Evolutionary conservation across 768 basidiomycete genomes (phyloP).

Genomic region (Fistulinella prunicolor): DNA sequence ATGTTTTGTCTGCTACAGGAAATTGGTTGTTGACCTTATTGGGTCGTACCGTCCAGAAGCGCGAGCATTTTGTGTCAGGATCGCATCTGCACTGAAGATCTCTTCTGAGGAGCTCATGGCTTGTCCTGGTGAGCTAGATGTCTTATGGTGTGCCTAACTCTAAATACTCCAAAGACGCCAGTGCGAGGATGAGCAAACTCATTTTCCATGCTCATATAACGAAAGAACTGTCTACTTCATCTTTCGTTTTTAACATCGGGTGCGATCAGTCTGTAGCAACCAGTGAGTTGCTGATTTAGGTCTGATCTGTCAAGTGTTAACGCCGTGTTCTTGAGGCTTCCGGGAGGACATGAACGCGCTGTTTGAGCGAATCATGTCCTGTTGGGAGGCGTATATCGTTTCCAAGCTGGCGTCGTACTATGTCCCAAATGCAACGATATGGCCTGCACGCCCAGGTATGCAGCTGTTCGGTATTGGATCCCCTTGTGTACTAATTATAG

Average conservation of each 20-base stretch:
- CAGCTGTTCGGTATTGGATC: constrained; percentile 2
- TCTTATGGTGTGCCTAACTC: background rate
- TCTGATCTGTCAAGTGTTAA: constrained; percentile 5
- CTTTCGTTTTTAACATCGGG: constrained; percentile 44
- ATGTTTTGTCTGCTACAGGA: constrained; percentile 28
- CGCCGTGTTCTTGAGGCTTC: constrained; percentile 43
- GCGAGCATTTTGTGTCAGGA: constrained; percentile 41
- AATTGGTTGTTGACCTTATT: constrained; percentile 41
- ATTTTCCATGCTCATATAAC: constrained; percentile 51
- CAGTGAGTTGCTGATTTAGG: constrained; percentile 30
- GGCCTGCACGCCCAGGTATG: constrained; percentile 12
- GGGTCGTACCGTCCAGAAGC: constrained; percentile 51
- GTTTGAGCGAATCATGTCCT: constrained; percentile 45
- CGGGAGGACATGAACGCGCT: constrained; percentile 39
- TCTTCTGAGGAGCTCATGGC: constrained; percentile 31
- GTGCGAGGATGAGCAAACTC: constrained; percentile 29
- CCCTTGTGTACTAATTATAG: constrained; percentile 10
- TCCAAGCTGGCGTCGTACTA: constrained; percentile 24
- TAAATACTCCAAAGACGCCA: constrained; percentile 12
- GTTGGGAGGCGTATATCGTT: constrained; percentile 52
- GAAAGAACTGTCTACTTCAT: constrained; percentile 43
- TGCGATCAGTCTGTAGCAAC: constrained; percentile 36
- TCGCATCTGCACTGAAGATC: constrained; percentile 42
- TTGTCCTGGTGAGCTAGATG: constrained; percentile 34
- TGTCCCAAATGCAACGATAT: constrained; percentile 2